Evolutionary conservation across 2,329 filamentous ascomycete species (phyloP).

Genomic region (Ascochyta fabae): DNA sequence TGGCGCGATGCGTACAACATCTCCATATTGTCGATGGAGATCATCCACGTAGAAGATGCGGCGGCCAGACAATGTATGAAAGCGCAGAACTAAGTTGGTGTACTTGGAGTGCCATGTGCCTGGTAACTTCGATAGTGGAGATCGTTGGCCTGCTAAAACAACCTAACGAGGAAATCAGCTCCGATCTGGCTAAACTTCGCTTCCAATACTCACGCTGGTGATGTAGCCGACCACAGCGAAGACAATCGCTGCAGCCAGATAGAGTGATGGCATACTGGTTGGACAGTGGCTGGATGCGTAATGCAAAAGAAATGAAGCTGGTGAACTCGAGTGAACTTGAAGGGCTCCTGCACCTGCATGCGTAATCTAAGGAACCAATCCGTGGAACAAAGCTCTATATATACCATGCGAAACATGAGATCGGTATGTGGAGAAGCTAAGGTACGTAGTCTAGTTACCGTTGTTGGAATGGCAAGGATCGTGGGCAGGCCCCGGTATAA

Average conservation of each 20-base stretch:
- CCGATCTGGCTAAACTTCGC: not conserved
- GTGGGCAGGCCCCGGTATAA: too few relatives aligned
- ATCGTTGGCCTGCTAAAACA: slow-evolving; percentile 1
- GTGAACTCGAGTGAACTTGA: too few relatives aligned
- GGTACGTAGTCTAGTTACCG: too few relatives aligned
- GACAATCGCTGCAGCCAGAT: not conserved
- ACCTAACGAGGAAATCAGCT: not conserved
- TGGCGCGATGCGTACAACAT: slow-evolving; percentile 35
- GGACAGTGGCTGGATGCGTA: too few relatives aligned
- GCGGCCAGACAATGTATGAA: slow-evolving; percentile 44
- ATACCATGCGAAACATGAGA: too few relatives aligned
- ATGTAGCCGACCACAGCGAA: not conserved
- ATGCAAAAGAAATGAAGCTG: too few relatives aligned
- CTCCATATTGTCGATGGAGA: slow-evolving; percentile 43
- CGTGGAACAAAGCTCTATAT: too few relatives aligned
- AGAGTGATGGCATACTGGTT: slow-evolving; percentile 1
- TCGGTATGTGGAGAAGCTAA: too few relatives aligned
- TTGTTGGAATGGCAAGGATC: too few relatives aligned
- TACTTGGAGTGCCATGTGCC: slow-evolving; percentile 40
- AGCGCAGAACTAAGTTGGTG: slow-evolving; percentile 43
- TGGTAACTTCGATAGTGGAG: slow-evolving; percentile 27
- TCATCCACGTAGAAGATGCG: slow-evolving; percentile 50
- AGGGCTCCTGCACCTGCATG: too few relatives aligned
- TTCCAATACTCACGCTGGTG: not conserved
- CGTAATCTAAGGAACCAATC: too few relatives aligned